A percentile compares a stretch with the other conserved stretches of the same genome.
Conservation (phyloP, 2,329 filamentous ascomycete species). For the Penicillium digitatum region DNA sequence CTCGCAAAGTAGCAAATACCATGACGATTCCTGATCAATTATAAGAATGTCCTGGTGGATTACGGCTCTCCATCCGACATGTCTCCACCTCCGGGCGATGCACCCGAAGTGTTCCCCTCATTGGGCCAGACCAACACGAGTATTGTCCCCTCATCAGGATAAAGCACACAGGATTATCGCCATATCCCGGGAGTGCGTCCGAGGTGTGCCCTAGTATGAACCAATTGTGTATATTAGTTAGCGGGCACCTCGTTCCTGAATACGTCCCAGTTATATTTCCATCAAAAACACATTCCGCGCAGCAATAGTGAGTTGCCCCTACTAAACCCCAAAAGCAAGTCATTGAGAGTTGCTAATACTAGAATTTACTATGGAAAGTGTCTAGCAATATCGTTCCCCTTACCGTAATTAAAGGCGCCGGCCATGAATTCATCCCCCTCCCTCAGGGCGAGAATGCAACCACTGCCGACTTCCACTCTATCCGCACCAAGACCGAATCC, state of each 20-base stretch:
- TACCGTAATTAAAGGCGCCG: slow-evolving; percentile 25
- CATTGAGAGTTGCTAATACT: background rate
- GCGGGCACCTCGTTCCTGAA: background rate
- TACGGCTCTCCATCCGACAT: slow-evolving; percentile 4
- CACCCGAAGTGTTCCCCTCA: slow-evolving; percentile 2
- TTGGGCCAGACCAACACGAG: background rate
- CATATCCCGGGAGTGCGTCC: background rate
- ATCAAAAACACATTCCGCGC: background rate
- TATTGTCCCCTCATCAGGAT: slow-evolving; percentile 6
- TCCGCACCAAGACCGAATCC: slow-evolving; percentile 22
- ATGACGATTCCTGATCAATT: background rate
- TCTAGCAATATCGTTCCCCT: slow-evolving; percentile 21
- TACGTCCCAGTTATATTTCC: background rate
- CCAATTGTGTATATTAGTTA: background rate
- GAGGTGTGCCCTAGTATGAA: background rate
- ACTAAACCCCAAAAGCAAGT: background rate
- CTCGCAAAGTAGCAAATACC: background rate
- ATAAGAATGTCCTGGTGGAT: background rate
- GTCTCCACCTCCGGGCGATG: background rate
- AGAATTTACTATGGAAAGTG: slow-evolving; percentile 5
- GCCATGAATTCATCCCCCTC: slow-evolving; percentile 24
- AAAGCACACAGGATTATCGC: background rate
- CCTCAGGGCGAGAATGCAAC: slow-evolving; percentile 23
- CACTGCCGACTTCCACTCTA: slow-evolving; percentile 26
- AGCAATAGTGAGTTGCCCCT: background rate